Conservation (phyloP, 148 eudicot species). For the Gaultheria prostrata region DNA sequence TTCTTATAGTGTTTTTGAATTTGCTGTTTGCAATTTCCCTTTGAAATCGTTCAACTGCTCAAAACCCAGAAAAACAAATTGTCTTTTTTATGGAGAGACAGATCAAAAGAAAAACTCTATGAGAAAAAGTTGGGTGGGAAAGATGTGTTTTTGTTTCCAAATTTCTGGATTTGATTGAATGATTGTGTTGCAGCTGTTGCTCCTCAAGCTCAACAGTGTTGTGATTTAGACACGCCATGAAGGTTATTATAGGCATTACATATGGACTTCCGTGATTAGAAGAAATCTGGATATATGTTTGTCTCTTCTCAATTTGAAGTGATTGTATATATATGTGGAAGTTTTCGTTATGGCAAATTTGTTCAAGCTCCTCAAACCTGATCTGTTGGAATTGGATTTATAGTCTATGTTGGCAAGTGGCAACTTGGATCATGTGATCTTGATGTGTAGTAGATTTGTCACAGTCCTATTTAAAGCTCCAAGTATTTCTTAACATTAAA, state of each 20-base stretch:
- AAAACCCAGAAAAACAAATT: not conserved
- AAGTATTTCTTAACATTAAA: no score
- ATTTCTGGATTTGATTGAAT: not conserved
- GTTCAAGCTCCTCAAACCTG: no score
- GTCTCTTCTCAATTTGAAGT: not conserved
- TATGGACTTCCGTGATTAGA: not conserved
- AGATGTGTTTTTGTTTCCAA: not conserved
- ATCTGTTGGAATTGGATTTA: not conserved
- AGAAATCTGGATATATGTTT: not conserved
- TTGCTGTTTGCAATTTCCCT: not conserved
- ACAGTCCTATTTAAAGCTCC: not conserved
- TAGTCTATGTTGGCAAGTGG: not conserved
- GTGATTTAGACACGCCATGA: not conserved
- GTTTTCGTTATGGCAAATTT: not conserved
- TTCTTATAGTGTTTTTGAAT: conserved; percentile 15
- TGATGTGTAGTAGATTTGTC: not conserved
- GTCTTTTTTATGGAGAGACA: not conserved
- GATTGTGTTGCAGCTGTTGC: not conserved
- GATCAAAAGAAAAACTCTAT: not conserved
- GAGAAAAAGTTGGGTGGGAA: not conserved
- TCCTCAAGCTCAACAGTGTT: not conserved
- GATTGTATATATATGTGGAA: not conserved
- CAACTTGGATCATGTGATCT: not conserved
- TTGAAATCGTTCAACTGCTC: not conserved
- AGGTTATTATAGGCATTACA: not conserved